phyloP scores from a whole-genome alignment of 306 rosid species.

The Adenanthera pavonina region DNA sequence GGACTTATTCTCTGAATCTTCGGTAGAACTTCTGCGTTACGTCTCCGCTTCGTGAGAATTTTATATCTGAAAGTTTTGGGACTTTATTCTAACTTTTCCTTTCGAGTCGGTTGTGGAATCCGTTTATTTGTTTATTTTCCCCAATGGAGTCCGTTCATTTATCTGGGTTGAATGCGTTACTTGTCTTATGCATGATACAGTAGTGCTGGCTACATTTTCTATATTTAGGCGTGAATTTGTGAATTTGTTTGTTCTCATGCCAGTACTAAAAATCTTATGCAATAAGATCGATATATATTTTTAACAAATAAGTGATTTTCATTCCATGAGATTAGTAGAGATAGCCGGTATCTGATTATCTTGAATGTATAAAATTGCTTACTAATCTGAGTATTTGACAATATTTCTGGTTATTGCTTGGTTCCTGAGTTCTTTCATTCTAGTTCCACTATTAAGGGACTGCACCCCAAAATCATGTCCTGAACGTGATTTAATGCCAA shows the following conservation, averaged over 20 bases:
- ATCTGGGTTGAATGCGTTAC: background rate
- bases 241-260: background rate
- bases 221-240: background rate
- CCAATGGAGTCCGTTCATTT: background rate
- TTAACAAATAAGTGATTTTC: background rate
- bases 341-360: background rate
- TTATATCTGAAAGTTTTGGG: background rate
- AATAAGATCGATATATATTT: background rate
- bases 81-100: background rate
- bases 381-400: background rate
- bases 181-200: background rate
- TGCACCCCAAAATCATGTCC: no score
- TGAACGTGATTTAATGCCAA: no score
- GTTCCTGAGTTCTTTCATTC: background rate
- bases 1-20: background rate
- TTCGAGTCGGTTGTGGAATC: background rate
- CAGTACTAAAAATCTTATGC: background rate
- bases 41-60: background rate
- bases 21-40: background rate
- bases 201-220: background rate
- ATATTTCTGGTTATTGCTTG: background rate
- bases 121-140: background rate
- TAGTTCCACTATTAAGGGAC: background rate
- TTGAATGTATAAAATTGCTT: conserved; percentile 14
- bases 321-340: background rate